A percentile compares a stretch with the other conserved stretches of the same genome.
Conservation (phyloP, 73 alveolate genomes). For the Urostyla sp. region DNA sequence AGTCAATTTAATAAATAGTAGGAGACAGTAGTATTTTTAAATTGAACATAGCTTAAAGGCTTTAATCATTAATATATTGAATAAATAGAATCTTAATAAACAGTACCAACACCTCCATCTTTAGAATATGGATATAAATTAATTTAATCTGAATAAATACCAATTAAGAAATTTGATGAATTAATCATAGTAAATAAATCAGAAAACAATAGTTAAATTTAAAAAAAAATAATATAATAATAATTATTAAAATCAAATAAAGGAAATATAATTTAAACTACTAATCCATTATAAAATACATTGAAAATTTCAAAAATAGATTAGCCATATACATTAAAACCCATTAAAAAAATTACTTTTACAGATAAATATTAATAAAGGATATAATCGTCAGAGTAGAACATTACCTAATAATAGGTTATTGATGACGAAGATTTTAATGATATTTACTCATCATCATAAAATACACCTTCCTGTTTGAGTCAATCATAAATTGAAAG, state of each 20-base stretch:
- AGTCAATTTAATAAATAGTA: no score
- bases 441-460: no score
- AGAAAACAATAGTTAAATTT: not conserved
- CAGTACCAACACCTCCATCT: no score
- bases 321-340: not conserved
- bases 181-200: not conserved
- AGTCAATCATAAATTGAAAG: no score
- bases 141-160: not conserved
- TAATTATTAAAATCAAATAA: not conserved
- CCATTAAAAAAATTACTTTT: constrained; percentile 28
- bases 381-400: constrained; percentile 6
- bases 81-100: no score
- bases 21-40: no score
- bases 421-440: no score
- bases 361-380: not conserved
- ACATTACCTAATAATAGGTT: not conserved
- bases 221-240: not conserved
- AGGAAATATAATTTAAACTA: not conserved
- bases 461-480: no score
- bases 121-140: constrained; percentile 2
- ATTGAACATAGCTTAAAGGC: no score
- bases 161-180: not conserved
- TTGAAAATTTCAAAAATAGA: constrained; percentile 18
- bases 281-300: constrained; percentile 12
- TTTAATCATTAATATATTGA: no score